These are phyloP conservation scores for Cronartium quercuum DNA, from an alignment of 1,284 basidiomycete genomes.

Conservation along the genomic window DNA sequence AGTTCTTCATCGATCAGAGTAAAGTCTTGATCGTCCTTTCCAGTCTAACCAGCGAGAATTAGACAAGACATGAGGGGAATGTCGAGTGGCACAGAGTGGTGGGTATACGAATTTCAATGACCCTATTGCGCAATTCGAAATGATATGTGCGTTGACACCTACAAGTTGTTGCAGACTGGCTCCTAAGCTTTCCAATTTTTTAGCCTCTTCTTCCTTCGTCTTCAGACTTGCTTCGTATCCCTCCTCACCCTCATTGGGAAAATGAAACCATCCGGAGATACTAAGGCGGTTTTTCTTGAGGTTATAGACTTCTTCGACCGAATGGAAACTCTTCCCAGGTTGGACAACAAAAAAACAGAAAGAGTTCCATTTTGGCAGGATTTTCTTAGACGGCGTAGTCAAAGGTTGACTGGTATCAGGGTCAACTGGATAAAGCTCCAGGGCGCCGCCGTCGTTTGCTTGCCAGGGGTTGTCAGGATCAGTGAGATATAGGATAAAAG, in stretches of 20 bases:
- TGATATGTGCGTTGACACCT: not conserved
- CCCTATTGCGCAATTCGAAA: not conserved
- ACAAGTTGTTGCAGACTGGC: constrained; percentile 39
- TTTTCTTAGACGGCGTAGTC: constrained; percentile 58
- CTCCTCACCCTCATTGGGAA: constrained; percentile 26
- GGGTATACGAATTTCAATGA: not conserved
- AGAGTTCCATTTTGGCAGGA: constrained; percentile 87
- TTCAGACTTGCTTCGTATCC: constrained; percentile 9
- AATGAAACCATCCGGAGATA: constrained; percentile 75
- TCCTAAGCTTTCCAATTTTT: constrained; percentile 25
- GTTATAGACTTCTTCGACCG: constrained; percentile 92
- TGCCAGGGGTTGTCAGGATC: constrained; percentile 55
- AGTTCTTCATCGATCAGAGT: constrained; percentile 1
- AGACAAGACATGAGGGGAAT: not conserved
- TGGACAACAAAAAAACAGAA: constrained; percentile 83
- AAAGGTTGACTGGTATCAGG: constrained; percentile 46
- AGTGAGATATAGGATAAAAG: constrained; percentile 96
- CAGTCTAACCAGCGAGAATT: constrained; percentile 2
- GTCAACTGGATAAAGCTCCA: constrained; percentile 78
- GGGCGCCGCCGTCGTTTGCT: constrained; percentile 68
- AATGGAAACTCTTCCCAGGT: constrained; percentile 84
- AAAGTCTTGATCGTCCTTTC: constrained; percentile 11
- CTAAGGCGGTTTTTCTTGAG: constrained; percentile 62
- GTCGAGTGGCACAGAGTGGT: not conserved
- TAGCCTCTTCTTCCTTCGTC: constrained; percentile 16